Evolutionary conservation across 1,139 yeast species (phyloP), one percentile per base, ranked within the genome.

Genomic region (Lodderomyces jiufengensis): DNA sequence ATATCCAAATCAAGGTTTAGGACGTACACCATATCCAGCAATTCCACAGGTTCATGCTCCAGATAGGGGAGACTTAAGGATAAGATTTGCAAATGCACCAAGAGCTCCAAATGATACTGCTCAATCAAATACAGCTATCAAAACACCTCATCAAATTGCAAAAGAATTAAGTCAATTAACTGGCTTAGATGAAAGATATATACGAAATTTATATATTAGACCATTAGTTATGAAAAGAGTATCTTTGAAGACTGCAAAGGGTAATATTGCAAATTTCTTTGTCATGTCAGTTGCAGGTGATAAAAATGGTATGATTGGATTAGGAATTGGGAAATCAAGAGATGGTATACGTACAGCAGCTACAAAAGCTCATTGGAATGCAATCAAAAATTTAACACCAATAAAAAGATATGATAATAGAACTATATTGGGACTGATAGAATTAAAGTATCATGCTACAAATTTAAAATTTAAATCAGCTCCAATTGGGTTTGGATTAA

Each of bases 241-340:
- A 22, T 83, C 90, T 39, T 87, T 90, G 57, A 95, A 88, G 71
- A 92, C 97, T 2, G 79, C 90, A 33, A 86, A 88, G 69, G 98
- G 98, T 57, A 92, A 90, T 58, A 86, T 87, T 47, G 80, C 84
- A 33, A 80, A 88, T 32, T 84, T 80, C 59, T 92, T 86, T 58
- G 84, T 90, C 1, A 63, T 92, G 52, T 94, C 90, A 8, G 86
- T 90, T 28, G 96, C 84, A 7, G 99, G 99, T 32, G 95, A 94
- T 61, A 76, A 80, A 41, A 83, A 84, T 47, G 99, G 99, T 45
- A 85, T 88, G 81, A 70, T 90, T 43, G 98, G 98, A 31, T 69
- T 90, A 34, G 99, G 98, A 38, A 95, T 88, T 60, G 99, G 98
- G 41, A 86, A 86, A 55, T 90, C 92, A 40, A 72, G 88, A 50